Evolutionary conservation across 257 asterid genomes (phyloP).

Genomic region (Plantago ovata): DNA sequence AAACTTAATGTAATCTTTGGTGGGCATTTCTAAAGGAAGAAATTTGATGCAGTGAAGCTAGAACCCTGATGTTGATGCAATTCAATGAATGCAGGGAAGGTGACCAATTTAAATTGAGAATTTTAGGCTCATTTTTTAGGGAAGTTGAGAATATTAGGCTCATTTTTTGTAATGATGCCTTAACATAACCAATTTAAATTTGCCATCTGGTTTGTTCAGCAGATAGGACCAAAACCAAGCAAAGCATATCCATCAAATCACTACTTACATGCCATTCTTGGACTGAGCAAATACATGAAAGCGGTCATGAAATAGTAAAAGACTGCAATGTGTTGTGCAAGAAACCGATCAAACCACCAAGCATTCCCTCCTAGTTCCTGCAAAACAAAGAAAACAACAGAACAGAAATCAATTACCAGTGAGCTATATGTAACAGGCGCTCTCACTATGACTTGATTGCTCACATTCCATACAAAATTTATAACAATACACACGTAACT

Average conservation of each 20-base stretch:
- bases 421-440: not conserved
- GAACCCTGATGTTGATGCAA: no score
- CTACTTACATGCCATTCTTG: constrained; percentile 98
- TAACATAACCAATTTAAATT: no score
- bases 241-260: constrained; percentile 4
- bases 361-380: constrained; percentile 99
- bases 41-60: no score
- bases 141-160: no score
- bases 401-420: not conserved
- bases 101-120: no score
- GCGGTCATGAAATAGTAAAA: constrained; percentile 85
- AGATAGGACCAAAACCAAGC: no score
- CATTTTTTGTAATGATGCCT: no score
- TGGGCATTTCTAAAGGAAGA: no score
- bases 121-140: no score
- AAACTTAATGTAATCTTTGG: constrained; percentile 1
- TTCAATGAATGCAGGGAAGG: no score
- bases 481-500: not conserved
- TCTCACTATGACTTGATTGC: not conserved
- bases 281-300: constrained; percentile 85
- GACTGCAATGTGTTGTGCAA: constrained; percentile 80
- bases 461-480: not conserved
- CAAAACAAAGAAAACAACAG: not conserved
- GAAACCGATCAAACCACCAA: constrained; percentile 96
- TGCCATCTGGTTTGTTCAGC: no score